Base-by-base conservation (phyloP, 768 basidiomycete genomes). In the Pleurotus cornucopiae region DNA sequence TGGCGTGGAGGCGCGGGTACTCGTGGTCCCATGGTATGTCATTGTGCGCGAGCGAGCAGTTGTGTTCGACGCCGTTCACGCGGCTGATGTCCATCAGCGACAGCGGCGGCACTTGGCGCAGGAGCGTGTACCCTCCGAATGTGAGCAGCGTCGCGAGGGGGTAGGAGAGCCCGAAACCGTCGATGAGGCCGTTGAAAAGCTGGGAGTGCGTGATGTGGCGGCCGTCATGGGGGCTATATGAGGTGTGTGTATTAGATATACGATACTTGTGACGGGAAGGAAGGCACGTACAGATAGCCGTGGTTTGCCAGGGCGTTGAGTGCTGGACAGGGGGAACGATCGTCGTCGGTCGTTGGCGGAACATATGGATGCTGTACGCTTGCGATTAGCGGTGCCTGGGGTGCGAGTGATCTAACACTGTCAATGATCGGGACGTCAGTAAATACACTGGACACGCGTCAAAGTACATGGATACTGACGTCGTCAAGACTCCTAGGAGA, bases 301-400 rank as follows among this genome's bases (percentile, higher is more conserved):
- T 82, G 80, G 58, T 81, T 81, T 0, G 80, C 79, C 3, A 82
- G 64, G 12, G 79, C 68, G 57, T 81, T 82, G 46, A 81, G 63
- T 0, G 77, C 81, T 0, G 81, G 81, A 57, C 80, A 81, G 5
- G 80, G 79, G 0, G 76, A 78, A 38, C 79, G 67, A 53, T 64
- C 61, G 51, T 78, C 77, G 25, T 48, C 58, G 12, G 14, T 40
- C 18, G 43, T 18, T 3, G 46, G 48, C 3, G 58, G 43, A 11
- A 46, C 23, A 30, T 45, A 55, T 6, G 54, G 38, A 46, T 55
- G 43, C 23, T 18, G 21, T 3, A 23, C 23, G n/a, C 18, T 14
- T 20, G 30, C 38, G 7, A 43, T 41, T 38, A 34, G 49, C 14
- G n/a, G 49, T 20, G 16, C 21, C 16, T 47, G 18, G 2, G 16